phyloP scores from a whole-genome alignment of 768 basidiomycete species.

The Mycena leptocephala region DNA sequence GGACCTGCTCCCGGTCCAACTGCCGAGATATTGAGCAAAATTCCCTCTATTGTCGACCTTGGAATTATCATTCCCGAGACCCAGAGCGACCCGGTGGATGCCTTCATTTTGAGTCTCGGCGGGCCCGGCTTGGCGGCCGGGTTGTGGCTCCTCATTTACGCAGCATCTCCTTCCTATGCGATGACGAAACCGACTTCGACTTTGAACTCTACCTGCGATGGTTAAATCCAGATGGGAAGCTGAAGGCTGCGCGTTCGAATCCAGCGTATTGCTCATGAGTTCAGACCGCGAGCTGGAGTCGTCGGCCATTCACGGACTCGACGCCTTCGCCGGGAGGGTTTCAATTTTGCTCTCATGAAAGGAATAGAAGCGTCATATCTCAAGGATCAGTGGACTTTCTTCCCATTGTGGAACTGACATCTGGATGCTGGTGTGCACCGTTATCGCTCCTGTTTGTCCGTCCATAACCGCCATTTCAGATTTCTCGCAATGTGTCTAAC shows the following conservation, averaged over 20 bases:
- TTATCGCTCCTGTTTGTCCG: too few species aligned
- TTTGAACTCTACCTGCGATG: neutral
- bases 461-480: too few species aligned
- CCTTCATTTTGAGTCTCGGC: neutral
- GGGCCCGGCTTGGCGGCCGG: too few species aligned
- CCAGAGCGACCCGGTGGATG: neutral
- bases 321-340: neutral
- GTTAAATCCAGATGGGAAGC: neutral
- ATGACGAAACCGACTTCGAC: neutral
- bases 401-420: too few species aligned
- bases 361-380: neutral
- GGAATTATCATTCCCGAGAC: neutral
- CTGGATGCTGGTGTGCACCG: too few species aligned
- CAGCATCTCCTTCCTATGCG: too few species aligned
- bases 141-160: too few species aligned
- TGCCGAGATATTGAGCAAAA: neutral
- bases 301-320: neutral
- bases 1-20: too few species aligned
- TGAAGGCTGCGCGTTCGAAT: neutral
- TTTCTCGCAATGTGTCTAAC: too few species aligned
- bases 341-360: neutral
- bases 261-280: neutral
- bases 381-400: neutral
- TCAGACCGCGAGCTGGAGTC: neutral
- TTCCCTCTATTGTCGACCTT: neutral